phyloP scores from a whole-genome alignment of 2,329 filamentous ascomycete species.

The Cercospora zeae-maydis region DNA sequence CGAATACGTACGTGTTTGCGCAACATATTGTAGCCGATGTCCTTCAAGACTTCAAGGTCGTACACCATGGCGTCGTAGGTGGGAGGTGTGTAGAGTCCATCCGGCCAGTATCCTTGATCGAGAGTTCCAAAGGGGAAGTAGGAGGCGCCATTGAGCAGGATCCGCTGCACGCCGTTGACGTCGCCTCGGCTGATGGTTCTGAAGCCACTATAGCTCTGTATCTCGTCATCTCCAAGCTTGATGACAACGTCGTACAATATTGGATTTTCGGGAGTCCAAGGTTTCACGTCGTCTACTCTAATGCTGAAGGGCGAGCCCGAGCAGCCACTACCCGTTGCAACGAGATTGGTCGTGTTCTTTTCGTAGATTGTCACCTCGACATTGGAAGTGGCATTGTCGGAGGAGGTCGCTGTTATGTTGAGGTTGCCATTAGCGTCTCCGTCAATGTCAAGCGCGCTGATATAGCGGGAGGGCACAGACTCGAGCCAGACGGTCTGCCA shows the following conservation, averaged over 20 bases:
- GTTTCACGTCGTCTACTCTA: slow-evolving; percentile 50
- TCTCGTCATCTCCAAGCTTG: slow-evolving; percentile 49
- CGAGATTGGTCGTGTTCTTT: slow-evolving; percentile 18
- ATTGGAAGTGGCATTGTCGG: slow-evolving; percentile 6
- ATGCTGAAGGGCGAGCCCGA: slow-evolving; percentile 55
- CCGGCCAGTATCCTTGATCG: slow-evolving; percentile 68
- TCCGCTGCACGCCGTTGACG: slow-evolving; percentile 58
- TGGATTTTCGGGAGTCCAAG: slow-evolving; percentile 64
- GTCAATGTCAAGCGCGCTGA: slow-evolving; percentile 57
- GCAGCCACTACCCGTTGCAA: slow-evolving; percentile 38
- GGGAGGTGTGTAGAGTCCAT: slow-evolving; percentile 64
- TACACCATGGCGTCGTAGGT: slow-evolving; percentile 65
- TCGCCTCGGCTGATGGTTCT: slow-evolving; percentile 57
- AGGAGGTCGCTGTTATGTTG: slow-evolving; percentile 32
- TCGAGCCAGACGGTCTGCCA: slow-evolving; percentile 75
- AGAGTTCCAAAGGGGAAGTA: slow-evolving; percentile 65
- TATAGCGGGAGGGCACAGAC: slow-evolving; percentile 55
- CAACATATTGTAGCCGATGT: slow-evolving; percentile 65
- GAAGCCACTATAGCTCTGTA: slow-evolving; percentile 67
- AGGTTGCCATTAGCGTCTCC: slow-evolving; percentile 55
- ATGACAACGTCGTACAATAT: slow-evolving; percentile 63
- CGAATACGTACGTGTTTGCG: slow-evolving; percentile 55
- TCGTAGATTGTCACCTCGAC: slow-evolving; percentile 22
- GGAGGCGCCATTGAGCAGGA: slow-evolving; percentile 65
- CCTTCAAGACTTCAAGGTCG: slow-evolving; percentile 62